Conservation (phyloP, 768 basidiomycete species). For the Termitomyces eurrhizus region DNA sequence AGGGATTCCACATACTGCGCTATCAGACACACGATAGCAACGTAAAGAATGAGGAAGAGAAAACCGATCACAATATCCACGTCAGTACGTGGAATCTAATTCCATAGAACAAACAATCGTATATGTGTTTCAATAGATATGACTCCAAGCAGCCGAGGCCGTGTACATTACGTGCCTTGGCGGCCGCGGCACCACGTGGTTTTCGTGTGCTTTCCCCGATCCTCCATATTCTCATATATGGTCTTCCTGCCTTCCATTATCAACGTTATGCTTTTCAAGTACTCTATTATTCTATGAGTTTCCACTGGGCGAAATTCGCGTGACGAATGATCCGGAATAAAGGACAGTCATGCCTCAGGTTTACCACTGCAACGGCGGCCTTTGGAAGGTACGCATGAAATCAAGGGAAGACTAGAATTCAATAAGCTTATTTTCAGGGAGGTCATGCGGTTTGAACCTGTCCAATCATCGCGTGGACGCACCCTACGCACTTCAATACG, state of each 20-base stretch:
- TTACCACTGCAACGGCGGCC: background rate
- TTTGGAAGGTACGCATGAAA: background rate
- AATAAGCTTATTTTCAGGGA: constrained; percentile 9
- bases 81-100: background rate
- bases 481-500: constrained; percentile 36
- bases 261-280: background rate
- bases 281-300: no score
- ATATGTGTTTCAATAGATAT: background rate
- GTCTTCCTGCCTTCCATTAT: background rate
- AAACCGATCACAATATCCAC: background rate
- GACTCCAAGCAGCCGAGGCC: background rate
- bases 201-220: background rate
- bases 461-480: constrained; percentile 18
- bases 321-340: no score
- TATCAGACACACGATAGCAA: background rate
- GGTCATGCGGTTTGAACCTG: constrained; percentile 19
- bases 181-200: background rate
- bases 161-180: background rate
- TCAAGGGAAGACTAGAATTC: background rate
- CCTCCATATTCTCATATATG: background rate
- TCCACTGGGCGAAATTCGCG: no score
- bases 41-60: background rate
- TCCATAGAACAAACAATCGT: background rate
- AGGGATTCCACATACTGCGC: constrained; percentile 17
- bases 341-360: background rate